These are phyloP conservation scores for Coniochaeta sp. DNA, from an alignment of 2,329 filamentous ascomycete species.

Conservation along the genomic window DNA sequence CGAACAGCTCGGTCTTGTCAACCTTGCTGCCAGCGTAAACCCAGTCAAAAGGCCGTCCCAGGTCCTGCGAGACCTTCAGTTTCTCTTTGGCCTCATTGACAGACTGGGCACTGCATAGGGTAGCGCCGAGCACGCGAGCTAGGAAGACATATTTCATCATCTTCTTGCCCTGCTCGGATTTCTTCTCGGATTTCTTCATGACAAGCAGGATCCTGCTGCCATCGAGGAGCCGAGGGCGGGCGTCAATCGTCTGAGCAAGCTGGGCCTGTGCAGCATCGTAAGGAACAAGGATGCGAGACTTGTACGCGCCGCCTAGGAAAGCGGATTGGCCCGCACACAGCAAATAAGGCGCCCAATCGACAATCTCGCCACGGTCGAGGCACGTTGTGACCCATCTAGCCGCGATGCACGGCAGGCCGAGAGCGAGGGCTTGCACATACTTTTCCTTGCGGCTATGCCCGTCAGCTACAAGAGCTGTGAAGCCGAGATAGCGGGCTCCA, in stretches of 20 bases:
- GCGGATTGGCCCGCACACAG: conserved; percentile 77
- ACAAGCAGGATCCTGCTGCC: conserved; percentile 66
- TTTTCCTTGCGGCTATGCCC: conserved; percentile 80
- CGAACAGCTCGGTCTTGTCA: conserved; percentile 22
- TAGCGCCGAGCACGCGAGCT: conserved; percentile 68
- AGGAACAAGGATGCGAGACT: conserved; percentile 60
- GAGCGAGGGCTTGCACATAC: conserved; percentile 88
- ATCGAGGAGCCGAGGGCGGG: conserved; percentile 56
- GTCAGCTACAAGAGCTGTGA: conserved; percentile 81
- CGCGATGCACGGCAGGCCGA: conserved; percentile 81
- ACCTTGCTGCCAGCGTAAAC: conserved; percentile 67
- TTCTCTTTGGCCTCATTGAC: conserved; percentile 56
- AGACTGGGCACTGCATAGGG: conserved; percentile 58
- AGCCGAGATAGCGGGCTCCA: conserved; percentile 52
- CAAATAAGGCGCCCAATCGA: conserved; percentile 76
- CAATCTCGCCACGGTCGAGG: conserved; percentile 47
- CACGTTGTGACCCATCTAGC: conserved; percentile 75
- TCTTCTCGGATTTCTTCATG: conserved; percentile 55
- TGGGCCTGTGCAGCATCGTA: conserved; percentile 52
- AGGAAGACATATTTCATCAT: conserved; percentile 69
- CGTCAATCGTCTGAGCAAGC: conserved; percentile 48
- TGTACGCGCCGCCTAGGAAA: conserved; percentile 68
- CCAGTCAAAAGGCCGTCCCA: conserved; percentile 58
- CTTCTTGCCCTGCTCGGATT: conserved; percentile 53
- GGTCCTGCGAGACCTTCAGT: conserved; percentile 42